phyloP scores from a whole-genome alignment of 306 rosid species.

The Bauhinia variegata region DNA sequence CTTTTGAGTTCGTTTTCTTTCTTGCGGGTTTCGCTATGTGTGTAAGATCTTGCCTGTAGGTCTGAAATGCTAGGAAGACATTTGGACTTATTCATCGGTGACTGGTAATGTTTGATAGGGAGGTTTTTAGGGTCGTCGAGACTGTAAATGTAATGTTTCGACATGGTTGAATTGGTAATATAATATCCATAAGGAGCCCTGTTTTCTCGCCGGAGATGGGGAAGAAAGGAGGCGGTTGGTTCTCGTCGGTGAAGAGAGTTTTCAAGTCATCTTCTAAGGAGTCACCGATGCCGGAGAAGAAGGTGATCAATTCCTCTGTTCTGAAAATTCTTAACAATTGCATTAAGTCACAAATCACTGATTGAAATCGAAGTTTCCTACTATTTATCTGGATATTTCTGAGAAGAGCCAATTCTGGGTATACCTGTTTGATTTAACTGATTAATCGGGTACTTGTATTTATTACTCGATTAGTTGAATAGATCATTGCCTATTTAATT shows the following conservation, averaged over 20 bases:
- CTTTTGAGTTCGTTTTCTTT: neutral
- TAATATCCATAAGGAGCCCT: constrained; percentile 30
- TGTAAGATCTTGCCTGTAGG: neutral
- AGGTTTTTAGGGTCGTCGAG: constrained; percentile 4
- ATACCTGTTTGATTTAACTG: too few species aligned
- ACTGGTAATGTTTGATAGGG: neutral
- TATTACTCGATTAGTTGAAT: too few species aligned
- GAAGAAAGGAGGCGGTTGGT: constrained; percentile 87
- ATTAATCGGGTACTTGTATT: too few species aligned
- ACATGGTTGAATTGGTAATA: constrained; percentile 30
- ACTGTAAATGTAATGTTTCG: constrained; percentile 19
- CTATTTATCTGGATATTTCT: too few species aligned
- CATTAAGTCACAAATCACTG: constrained; percentile 6
- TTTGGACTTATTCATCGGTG: neutral
- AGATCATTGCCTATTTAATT: too few species aligned
- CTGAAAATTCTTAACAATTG: neutral
- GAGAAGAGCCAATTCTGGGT: too few species aligned
- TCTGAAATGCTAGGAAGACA: neutral
- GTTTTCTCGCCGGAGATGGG: constrained; percentile 63
- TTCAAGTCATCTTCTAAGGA: constrained; percentile 76
- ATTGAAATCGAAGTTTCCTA: neutral
- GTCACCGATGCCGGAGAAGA: constrained; percentile 53
- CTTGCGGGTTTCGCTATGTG: neutral
- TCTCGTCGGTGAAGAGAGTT: constrained; percentile 85
- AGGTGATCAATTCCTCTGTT: constrained; percentile 48